Conservation (phyloP, 306 rosid genomes). For the Datisca glomerata region DNA sequence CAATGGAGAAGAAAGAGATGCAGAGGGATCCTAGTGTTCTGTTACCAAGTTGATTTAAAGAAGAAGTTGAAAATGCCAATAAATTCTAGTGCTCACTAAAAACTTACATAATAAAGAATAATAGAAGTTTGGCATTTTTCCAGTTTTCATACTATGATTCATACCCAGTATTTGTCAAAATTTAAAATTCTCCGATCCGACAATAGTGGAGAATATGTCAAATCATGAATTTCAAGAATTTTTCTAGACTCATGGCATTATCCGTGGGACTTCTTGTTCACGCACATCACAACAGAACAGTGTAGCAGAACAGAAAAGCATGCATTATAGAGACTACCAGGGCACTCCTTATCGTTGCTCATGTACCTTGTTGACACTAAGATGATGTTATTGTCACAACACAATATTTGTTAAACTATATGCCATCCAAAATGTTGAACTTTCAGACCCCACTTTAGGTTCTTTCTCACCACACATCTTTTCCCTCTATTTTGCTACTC, state of each 20-base stretch:
- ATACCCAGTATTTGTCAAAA: neutral
- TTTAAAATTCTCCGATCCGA: conserved; percentile 2
- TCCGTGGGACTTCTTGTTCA: conserved; percentile 8
- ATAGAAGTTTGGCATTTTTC: too few relatives aligned
- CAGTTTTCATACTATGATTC: conserved; percentile 5
- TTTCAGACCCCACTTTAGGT: neutral
- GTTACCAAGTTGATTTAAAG: too few relatives aligned
- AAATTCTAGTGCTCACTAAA: too few relatives aligned
- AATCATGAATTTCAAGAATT: neutral
- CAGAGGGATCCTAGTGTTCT: too few relatives aligned
- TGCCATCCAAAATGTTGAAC: neutral
- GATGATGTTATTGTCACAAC: neutral
- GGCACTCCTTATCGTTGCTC: neutral
- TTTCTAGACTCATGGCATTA: conserved; percentile 3
- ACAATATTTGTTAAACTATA: neutral
- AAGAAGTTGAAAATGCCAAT: too few relatives aligned
- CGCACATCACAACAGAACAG: conserved; percentile 7
- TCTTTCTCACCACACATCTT: neutral
- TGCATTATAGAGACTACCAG: neutral
- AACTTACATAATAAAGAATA: too few relatives aligned
- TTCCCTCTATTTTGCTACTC: neutral
- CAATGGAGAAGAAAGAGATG: too few relatives aligned
- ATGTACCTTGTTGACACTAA: neutral
- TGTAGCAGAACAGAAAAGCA: too few relatives aligned
- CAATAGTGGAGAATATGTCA: conserved; percentile 13